Conservation (phyloP, 208 protist species). For the Leishmania mexicana region DNA sequence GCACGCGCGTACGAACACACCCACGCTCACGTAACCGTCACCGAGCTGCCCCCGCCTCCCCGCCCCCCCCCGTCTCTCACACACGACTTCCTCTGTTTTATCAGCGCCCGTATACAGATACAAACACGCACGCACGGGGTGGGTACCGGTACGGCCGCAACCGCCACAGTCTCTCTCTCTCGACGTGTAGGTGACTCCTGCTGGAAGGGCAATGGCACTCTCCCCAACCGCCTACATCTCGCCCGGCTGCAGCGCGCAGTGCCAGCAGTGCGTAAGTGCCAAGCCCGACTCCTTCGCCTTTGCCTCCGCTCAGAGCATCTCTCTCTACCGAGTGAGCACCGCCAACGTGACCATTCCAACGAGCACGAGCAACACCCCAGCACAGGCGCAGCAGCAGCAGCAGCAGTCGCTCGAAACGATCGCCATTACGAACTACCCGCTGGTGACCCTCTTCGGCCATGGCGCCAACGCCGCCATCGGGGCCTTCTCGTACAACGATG, state of each 20-base stretch:
- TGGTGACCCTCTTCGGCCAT: constrained; percentile 58
- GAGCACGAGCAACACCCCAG: constrained; percentile 17
- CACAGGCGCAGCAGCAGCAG: constrained; percentile 22
- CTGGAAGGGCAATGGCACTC: constrained; percentile 52
- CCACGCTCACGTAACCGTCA: no score
- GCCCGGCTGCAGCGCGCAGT: constrained; percentile 70
- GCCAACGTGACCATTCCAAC: constrained; percentile 31
- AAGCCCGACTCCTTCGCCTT: constrained; percentile 68
- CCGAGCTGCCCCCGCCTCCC: neutral
- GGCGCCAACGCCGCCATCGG: constrained; percentile 48
- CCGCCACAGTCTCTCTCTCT: neutral
- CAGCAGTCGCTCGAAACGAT: constrained; percentile 19
- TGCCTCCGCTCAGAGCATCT: constrained; percentile 53
- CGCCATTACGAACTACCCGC: constrained; percentile 45
- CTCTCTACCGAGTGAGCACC: constrained; percentile 49
- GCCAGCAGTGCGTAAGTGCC: constrained; percentile 51
- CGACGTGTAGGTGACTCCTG: neutral
- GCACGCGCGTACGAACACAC: neutral
- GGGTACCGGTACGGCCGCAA: neutral
- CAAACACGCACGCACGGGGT: neutral
- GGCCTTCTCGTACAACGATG: constrained; percentile 85
- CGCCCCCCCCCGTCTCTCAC: neutral
- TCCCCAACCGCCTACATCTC: constrained; percentile 65
- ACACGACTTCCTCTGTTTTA: no score
- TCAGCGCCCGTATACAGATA: neutral